Evolutionary conservation across 352 stramenopile genomes (phyloP).

Genomic region (Pythium vanterpoolii): DNA sequence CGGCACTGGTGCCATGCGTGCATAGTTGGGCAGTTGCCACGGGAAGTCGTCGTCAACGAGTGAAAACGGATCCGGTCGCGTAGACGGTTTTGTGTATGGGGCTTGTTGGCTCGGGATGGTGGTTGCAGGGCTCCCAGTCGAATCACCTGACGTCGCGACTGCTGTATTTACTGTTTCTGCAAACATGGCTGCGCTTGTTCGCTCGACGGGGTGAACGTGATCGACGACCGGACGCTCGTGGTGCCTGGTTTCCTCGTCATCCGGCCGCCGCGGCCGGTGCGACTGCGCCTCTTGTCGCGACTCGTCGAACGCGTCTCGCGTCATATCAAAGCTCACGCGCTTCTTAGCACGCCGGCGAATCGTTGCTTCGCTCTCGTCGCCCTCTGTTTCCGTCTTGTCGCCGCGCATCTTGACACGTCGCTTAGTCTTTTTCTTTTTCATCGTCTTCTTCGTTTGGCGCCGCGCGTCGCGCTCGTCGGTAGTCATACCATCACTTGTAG

Average conservation of each 20-base stretch:
- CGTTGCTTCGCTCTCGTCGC: neutral
- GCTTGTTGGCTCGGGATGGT: neutral
- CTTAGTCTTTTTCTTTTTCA: neutral
- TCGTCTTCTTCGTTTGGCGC: neutral
- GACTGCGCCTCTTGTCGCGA: neutral
- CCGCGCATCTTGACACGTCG: slow-evolving; percentile 9
- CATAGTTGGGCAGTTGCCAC: slow-evolving; percentile 26
- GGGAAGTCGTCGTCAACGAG: slow-evolving; percentile 25
- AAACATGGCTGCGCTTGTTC: neutral
- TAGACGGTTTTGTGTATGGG: neutral
- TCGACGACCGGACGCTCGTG: neutral
- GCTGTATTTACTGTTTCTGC: neutral
- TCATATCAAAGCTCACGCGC: slow-evolving; percentile 16
- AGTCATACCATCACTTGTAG: neutral
- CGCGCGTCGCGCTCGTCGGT: neutral
- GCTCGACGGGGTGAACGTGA: neutral
- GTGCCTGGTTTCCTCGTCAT: neutral
- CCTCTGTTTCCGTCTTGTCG: slow-evolving; percentile 6
- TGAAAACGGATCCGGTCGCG: slow-evolving; percentile 16
- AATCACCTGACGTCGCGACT: neutral
- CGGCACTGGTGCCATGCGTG: neutral
- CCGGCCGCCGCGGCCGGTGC: neutral
- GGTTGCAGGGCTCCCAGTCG: neutral
- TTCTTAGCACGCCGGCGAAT: neutral
- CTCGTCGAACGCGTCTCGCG: neutral